Percentiles rank a stretch among this genome's conserved stretches.
Conservation (phyloP, 1,284 basidiomycete species). For the Rhodotorula sp. region DNA sequence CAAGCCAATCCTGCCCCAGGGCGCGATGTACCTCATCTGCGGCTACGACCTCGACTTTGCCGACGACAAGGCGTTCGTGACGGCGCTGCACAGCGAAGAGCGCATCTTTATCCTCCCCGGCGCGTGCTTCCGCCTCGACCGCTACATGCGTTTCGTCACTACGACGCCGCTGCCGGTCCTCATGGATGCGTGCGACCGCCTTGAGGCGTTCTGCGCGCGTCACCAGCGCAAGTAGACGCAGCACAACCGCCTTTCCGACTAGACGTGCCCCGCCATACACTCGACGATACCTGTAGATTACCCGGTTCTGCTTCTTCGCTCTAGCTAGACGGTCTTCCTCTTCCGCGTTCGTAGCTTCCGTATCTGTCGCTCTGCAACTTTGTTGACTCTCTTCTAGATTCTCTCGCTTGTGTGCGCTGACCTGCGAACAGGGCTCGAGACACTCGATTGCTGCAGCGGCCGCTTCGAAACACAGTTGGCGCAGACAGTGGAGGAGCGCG, state of each 20-base stretch:
- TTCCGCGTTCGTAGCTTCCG: not conserved
- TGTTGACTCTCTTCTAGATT: too few species aligned
- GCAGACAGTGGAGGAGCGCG: too few species aligned
- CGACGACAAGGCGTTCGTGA: slow-evolving; percentile 47
- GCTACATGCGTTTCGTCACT: slow-evolving; percentile 51
- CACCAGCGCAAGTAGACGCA: slow-evolving; percentile 44
- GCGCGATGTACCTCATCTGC: slow-evolving; percentile 49
- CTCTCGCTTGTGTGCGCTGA: too few species aligned
- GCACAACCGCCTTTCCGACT: too few species aligned
- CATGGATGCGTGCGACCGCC: slow-evolving; percentile 47
- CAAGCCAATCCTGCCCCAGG: slow-evolving; percentile 46
- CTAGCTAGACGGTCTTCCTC: not conserved
- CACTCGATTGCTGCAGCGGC: too few species aligned
- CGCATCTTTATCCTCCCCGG: slow-evolving; percentile 51
- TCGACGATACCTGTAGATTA: not conserved
- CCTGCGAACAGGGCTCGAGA: too few species aligned
- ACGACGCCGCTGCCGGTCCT: slow-evolving; percentile 49
- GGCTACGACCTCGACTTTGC: slow-evolving; percentile 39
- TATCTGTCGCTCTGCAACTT: not conserved
- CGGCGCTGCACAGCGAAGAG: slow-evolving; percentile 49
- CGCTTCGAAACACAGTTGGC: too few species aligned
- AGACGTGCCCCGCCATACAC: too few species aligned
- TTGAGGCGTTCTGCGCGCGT: slow-evolving; percentile 48
- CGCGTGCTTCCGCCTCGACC: slow-evolving; percentile 47
- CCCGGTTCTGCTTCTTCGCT: not conserved